These are phyloP conservation scores for Agastache rugosa DNA, from an alignment of 257 asterid genomes.

Conservation along the genomic window DNA sequence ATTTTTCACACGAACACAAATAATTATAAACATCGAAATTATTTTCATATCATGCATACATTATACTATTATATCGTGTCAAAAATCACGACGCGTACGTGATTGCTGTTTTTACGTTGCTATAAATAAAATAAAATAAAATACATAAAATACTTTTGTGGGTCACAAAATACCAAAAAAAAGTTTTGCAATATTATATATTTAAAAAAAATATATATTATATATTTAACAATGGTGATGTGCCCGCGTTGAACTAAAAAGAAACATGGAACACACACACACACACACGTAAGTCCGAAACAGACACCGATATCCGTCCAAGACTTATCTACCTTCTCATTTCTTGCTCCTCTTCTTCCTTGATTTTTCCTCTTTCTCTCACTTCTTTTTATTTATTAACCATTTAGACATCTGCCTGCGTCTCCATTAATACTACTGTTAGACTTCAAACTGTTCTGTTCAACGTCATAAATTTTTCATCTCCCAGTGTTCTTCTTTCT, in stretches of 20 bases:
- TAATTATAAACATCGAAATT: too few species aligned
- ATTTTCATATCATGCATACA: too few species aligned
- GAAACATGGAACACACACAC: not conserved
- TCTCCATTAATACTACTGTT: conserved; percentile 1
- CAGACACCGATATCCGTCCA: conserved; percentile 29
- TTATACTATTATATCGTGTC: not conserved
- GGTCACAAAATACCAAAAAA: not conserved
- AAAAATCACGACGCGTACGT: not conserved
- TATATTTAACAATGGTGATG: too few species aligned
- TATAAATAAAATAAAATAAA: not conserved
- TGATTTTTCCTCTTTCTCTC: conserved; percentile 29
- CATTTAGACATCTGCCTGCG: not conserved
- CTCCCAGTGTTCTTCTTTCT: conserved; percentile 38
- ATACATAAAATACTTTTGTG: not conserved
- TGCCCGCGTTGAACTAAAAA: not conserved
- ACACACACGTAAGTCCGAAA: conserved; percentile 4
- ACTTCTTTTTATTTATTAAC: not conserved
- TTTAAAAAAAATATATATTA: too few species aligned
- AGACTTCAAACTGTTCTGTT: not conserved
- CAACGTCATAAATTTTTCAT: conserved; percentile 31
- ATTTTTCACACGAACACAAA: too few species aligned
- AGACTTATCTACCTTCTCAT: conserved; percentile 35
- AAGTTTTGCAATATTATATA: too few species aligned
- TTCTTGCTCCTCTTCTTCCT: conserved; percentile 31
- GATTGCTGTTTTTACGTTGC: not conserved